Percentiles rank a stretch among this genome's conserved stretches.
These are phyloP conservation scores for Isatis tinctoria DNA, from an alignment of 345 rosid species.

Conservation along the genomic window DNA sequence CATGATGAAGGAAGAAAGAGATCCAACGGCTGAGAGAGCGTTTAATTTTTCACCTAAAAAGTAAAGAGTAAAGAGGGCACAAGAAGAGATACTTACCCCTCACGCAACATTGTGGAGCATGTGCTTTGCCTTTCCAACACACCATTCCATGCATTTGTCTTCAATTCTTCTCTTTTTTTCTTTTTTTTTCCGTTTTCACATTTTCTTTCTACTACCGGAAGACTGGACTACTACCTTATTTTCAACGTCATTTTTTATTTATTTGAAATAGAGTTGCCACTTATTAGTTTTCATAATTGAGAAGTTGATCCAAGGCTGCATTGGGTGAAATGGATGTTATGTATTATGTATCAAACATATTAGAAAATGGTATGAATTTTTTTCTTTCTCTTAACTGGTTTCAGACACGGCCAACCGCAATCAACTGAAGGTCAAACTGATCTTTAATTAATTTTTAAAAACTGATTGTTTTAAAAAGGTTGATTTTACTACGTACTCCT, in stretches of 20 bases:
- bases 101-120: conserved; percentile 34
- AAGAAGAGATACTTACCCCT: conserved; percentile 13
- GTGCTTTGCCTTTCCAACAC: conserved; percentile 31
- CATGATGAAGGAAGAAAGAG: conserved; percentile 18
- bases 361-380: not conserved
- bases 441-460: not conserved
- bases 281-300: not conserved
- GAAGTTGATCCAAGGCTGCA: not conserved
- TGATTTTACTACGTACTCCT: not conserved
- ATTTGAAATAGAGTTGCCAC: not conserved
- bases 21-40: conserved; percentile 23
- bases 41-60: not conserved
- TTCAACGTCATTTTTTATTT: not conserved
- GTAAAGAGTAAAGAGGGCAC: conserved; percentile 7
- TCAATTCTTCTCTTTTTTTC: not conserved
- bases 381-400: not conserved
- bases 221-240: not conserved
- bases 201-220: not conserved
- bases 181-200: not conserved
- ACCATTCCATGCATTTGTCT: conserved; percentile 30
- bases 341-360: not conserved
- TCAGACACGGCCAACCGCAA: not conserved
- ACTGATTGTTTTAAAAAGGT: not conserved
- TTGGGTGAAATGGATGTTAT: not conserved
- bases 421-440: not conserved